Conservation (phyloP, 768 basidiomycete genomes). For the Phaeolepiota aurea region DNA sequence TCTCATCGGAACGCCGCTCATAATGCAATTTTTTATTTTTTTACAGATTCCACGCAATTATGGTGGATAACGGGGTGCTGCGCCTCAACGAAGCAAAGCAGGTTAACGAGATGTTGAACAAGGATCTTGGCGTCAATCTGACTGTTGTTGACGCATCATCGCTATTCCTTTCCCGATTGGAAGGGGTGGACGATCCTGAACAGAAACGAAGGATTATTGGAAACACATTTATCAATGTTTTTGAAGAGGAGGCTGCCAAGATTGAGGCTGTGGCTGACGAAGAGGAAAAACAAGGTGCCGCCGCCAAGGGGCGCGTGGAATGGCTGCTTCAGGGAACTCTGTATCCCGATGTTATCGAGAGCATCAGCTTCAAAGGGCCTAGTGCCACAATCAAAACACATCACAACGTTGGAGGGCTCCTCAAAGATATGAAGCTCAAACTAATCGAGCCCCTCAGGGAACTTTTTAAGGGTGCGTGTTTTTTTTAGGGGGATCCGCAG, state of each 20-base stretch:
- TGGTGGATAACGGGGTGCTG: constrained; percentile 98
- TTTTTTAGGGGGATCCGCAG: too few relatives aligned
- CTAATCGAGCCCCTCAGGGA: constrained; percentile 96
- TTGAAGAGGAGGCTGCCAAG: constrained; percentile 88
- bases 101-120: constrained; percentile 89
- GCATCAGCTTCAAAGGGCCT: constrained; percentile 98
- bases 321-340: constrained; percentile 97
- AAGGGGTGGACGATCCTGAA: constrained; percentile 92
- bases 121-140: constrained; percentile 91
- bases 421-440: constrained; percentile 98
- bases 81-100: constrained; percentile 86
- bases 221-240: constrained; percentile 97
- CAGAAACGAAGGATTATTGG: constrained; percentile 97
- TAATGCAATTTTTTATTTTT: too few relatives aligned
- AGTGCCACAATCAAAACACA: constrained; percentile 99
- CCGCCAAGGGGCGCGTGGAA: constrained; percentile 85
- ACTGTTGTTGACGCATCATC: constrained; percentile 95
- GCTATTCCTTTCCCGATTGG: constrained; percentile 82
- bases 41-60: constrained; percentile 92
- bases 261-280: constrained; percentile 77
- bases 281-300: constrained; percentile 59
- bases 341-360: constrained; percentile 98
- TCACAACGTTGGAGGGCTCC: constrained; percentile 94
- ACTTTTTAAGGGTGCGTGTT: constrained; percentile 92
- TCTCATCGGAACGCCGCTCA: constrained; percentile 4